Evolutionary conservation across 345 rosid species (phyloP).

Genomic region (Noccaea bulbosa): DNA sequence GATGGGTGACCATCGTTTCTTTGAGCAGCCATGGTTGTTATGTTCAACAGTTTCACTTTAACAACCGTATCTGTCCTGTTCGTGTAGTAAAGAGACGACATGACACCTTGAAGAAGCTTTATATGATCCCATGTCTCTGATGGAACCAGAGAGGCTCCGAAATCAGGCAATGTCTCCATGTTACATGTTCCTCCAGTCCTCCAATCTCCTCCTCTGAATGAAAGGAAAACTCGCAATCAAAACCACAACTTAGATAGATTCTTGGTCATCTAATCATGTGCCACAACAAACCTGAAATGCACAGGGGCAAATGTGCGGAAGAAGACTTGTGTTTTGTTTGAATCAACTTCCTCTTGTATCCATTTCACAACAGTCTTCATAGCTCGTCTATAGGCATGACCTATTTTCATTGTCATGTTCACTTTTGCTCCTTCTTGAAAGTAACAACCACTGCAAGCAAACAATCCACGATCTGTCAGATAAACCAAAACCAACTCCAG

Average conservation of each 20-base stretch:
- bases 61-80: conserved; percentile 35
- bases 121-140: conserved; percentile 57
- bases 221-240: conserved; percentile 5
- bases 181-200: conserved; percentile 84
- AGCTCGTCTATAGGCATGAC: conserved; percentile 66
- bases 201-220: conserved; percentile 90
- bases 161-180: conserved; percentile 78
- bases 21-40: conserved; percentile 66
- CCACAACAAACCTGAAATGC: conserved; percentile 78
- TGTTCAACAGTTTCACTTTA: conserved; percentile 59
- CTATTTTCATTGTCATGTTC: conserved; percentile 60
- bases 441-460: conserved; percentile 74
- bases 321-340: conserved; percentile 74
- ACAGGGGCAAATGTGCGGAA: conserved; percentile 93
- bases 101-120: conserved; percentile 50
- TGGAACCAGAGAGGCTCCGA: conserved; percentile 53
- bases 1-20: conserved; percentile 93
- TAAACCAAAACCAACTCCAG: not conserved
- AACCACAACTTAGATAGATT: not conserved
- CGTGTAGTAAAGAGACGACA: conserved; percentile 44
- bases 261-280: not conserved
- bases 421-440: conserved; percentile 80
- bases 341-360: conserved; percentile 66
- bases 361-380: conserved; percentile 71
- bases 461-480: conserved; percentile 3